Percentiles rank a stretch among this genome's conserved stretches.
Conservation (phyloP, 148 eudicot species). For the Hydrangea macrophylla region DNA sequence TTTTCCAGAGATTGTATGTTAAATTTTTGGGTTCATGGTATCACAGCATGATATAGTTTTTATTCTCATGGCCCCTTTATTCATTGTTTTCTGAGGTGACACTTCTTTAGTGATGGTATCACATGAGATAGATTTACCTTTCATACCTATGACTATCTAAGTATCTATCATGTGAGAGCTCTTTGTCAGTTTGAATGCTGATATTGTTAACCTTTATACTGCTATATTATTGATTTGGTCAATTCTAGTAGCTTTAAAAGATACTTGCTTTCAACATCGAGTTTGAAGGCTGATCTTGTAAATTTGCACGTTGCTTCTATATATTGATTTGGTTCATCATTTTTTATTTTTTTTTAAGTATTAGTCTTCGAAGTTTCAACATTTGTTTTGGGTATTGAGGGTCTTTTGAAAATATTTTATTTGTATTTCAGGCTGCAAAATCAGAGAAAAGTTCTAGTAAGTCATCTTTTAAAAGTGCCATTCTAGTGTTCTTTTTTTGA, state of each 20-base stretch:
- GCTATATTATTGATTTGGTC: not conserved
- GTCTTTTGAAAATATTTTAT: not conserved
- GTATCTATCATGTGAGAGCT: not conserved
- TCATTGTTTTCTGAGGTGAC: not conserved
- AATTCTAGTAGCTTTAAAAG: not conserved
- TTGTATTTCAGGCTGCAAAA: constrained; percentile 50
- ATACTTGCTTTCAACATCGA: too few relatives aligned
- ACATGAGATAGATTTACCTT: too few relatives aligned
- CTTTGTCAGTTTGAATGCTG: too few relatives aligned
- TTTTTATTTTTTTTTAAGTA: not conserved
- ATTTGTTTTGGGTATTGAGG: constrained; percentile 14
- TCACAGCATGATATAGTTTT: too few relatives aligned
- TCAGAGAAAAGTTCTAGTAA: constrained; percentile 68
- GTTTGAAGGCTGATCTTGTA: too few relatives aligned
- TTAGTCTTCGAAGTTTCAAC: too few relatives aligned
- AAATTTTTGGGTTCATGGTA: too few relatives aligned
- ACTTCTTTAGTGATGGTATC: not conserved
- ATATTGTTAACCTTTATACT: not conserved
- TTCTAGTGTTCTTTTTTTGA: too few relatives aligned
- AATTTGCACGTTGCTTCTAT: too few relatives aligned
- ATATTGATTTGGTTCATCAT: not conserved
- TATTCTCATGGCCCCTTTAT: not conserved
- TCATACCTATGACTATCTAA: not conserved
- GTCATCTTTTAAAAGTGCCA: too few relatives aligned
- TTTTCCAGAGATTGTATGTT: too few relatives aligned